Percentiles rank a stretch among this genome's conserved stretches.
phyloP scores from a whole-genome alignment of 2,329 filamentous ascomycete genomes.

The Torrubiellomyces zombiae region DNA sequence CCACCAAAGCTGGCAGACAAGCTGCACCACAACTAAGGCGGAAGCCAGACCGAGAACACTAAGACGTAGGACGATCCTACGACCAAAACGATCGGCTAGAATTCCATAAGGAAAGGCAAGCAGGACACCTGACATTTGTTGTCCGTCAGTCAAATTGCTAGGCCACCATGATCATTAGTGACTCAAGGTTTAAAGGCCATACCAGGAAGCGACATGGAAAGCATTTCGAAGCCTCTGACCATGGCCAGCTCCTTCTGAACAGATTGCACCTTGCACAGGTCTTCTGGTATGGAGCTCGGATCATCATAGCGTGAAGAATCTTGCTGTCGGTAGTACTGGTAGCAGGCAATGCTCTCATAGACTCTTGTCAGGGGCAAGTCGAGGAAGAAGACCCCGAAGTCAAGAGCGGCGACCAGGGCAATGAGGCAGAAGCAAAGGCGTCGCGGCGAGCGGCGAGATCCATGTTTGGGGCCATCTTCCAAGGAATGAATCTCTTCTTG shows the following conservation, averaged over 20 bases:
- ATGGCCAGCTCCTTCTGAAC: conserved; percentile 2
- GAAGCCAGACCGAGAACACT: conserved; percentile 1
- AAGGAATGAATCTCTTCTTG: too few species aligned
- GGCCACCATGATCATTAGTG: background rate
- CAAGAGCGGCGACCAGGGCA: conserved; percentile 2
- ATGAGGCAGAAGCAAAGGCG: too few species aligned
- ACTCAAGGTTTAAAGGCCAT: background rate
- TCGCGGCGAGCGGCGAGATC: too few species aligned
- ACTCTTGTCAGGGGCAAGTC: conserved; percentile 1
- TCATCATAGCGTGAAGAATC: background rate
- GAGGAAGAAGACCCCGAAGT: conserved; percentile 2
- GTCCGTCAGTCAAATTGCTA: background rate
- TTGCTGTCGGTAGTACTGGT: conserved; percentile 1
- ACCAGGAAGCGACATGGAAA: conserved; percentile 2
- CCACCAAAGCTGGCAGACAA: conserved; percentile 3
- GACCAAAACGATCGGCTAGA: conserved; percentile 1
- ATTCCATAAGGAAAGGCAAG: conserved; percentile 2
- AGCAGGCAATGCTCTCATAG: conserved; percentile 2
- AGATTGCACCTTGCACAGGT: conserved; percentile 1
- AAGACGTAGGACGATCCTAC: conserved; percentile 1
- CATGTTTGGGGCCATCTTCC: too few species aligned
- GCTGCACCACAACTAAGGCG: background rate
- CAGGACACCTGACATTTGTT: conserved; percentile 1
- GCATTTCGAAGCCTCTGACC: conserved; percentile 1
- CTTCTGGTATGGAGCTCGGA: conserved; percentile 1